phyloP scores from a whole-genome alignment of 768 basidiomycete species.

The Tubosaeta brunneosetosa region DNA sequence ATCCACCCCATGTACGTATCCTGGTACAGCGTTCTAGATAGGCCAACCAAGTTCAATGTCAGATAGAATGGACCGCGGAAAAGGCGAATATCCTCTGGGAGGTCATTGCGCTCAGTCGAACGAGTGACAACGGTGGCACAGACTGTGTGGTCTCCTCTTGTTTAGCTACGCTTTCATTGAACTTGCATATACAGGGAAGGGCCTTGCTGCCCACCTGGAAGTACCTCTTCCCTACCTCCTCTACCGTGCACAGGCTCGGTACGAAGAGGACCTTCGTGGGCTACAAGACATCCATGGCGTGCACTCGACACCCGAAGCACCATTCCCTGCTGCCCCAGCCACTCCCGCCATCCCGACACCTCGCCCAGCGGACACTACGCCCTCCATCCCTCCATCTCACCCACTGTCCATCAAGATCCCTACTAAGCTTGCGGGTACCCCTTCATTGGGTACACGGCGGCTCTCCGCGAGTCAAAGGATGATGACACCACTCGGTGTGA shows the following conservation, averaged over 20 bases:
- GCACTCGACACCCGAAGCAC: slow-evolving; percentile 42
- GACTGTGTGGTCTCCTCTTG: slow-evolving; percentile 57
- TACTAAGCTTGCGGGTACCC: slow-evolving; percentile 4
- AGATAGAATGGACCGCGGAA: slow-evolving; percentile 84
- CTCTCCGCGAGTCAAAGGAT: slow-evolving; percentile 42
- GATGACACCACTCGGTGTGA: slow-evolving; percentile 56
- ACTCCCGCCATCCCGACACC: slow-evolving; percentile 8
- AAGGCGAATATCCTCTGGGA: slow-evolving; percentile 87
- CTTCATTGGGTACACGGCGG: slow-evolving; percentile 15
- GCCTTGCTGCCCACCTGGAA: slow-evolving; percentile 69
- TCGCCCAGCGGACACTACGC: slow-evolving; percentile 14
- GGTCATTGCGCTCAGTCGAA: slow-evolving; percentile 73
- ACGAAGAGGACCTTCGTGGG: slow-evolving; percentile 80
- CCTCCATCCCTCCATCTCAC: slow-evolving; percentile 8
- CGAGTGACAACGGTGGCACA: slow-evolving; percentile 65
- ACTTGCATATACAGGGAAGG: slow-evolving; percentile 58
- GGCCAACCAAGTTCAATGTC: slow-evolving; percentile 10
- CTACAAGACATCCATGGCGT: slow-evolving; percentile 67
- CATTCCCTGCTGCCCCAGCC: slow-evolving; percentile 18
- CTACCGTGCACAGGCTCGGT: slow-evolving; percentile 77
- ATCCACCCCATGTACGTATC: slow-evolving; percentile 64
- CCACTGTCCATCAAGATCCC: slow-evolving; percentile 26
- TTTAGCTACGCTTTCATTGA: neutral
- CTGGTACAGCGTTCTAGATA: neutral
- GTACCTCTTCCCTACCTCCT: slow-evolving; percentile 83